Evolutionary conservation across 495 filamentous ascomycete species (phyloP).

Genomic region (Sordaria brevicollis): DNA sequence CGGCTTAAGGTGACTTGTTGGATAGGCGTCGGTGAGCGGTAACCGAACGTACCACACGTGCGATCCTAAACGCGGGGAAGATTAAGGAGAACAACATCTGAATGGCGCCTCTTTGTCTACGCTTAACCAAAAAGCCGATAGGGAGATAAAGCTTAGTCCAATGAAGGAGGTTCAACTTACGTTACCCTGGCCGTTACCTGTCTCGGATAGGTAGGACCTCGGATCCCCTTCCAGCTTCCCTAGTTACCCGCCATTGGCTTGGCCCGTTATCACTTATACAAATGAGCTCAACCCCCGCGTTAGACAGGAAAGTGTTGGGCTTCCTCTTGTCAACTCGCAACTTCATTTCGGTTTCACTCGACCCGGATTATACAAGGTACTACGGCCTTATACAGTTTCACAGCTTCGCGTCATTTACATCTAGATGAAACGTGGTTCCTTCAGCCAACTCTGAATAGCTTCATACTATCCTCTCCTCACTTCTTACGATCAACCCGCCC

Average conservation of each 20-base stretch:
- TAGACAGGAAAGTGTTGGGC: not conserved
- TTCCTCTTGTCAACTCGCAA: not conserved
- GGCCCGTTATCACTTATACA: not conserved
- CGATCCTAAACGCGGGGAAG: not conserved
- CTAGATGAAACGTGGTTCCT: no score
- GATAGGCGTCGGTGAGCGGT: not conserved
- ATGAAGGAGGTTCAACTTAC: not conserved
- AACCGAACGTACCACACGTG: not conserved
- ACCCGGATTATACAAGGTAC: not conserved
- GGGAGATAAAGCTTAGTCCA: not conserved
- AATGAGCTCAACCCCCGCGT: not conserved
- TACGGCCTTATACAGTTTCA: not conserved
- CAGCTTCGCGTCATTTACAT: not conserved
- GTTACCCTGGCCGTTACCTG: not conserved
- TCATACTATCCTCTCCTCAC: not conserved
- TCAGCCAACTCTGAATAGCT: not conserved
- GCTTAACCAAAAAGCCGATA: not conserved
- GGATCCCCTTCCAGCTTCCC: not conserved
- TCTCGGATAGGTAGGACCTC: not conserved
- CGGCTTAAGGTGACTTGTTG: not conserved
- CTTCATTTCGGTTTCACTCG: not conserved
- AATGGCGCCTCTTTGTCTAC: not conserved
- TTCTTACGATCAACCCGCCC: not conserved
- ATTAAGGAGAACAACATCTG: not conserved
- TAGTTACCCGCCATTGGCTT: not conserved